Base-by-base conservation (phyloP, 805 yeast species). In the Danielozyma ontarioensis region DNA sequence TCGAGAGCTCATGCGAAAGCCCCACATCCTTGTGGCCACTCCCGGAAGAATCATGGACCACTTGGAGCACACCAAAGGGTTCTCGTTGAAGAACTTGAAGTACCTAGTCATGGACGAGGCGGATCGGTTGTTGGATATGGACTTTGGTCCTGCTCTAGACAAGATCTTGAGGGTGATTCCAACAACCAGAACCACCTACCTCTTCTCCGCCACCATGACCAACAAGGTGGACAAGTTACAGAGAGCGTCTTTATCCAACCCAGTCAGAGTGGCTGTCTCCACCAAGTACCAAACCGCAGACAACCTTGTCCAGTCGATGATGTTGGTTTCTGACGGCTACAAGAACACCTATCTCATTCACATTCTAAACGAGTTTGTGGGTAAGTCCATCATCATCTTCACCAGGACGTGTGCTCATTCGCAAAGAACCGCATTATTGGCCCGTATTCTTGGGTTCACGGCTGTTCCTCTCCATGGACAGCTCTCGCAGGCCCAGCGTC, bases 191-290 rank as follows among this genome's bases (percentile, higher is more conserved):
- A 86, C 88, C 4, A 83, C 93, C 0, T 87, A 82, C 49, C 62
- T 90, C 35, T 90, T 89, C 53, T 85, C 96, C 19, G 98, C 98
- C n/a, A 90, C 98, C 0, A 85, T 94, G 80, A 90, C 97, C 2
- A 83, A 85, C 28, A 93, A 93, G 55, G 88, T 90, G 49, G 97
- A 89, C 50, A 89, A 89, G 58, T 68, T 90, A 45, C 97, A 93
- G 62, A 70, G 97, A 40, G 97, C 97, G 1, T 87, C 96, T 24
- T 70, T 90, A 44, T 64, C 76, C 3, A 78, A 85, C 48, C 98
- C 98, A 0, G 95, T 89, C 3, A 77, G 88, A 44, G 87, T 94
- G 31, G 87, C 96, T 0, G 96, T 90, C 3, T 82, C 93, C 13
- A 78, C 78, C 44, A 85, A 86, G 53, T 85, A 88, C 61, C 81